A percentile compares a stretch with the other conserved stretches of the same genome.
Evolutionary conservation across 2,329 filamentous ascomycete genomes (phyloP).

Genomic region (Hypoxylon sp.): DNA sequence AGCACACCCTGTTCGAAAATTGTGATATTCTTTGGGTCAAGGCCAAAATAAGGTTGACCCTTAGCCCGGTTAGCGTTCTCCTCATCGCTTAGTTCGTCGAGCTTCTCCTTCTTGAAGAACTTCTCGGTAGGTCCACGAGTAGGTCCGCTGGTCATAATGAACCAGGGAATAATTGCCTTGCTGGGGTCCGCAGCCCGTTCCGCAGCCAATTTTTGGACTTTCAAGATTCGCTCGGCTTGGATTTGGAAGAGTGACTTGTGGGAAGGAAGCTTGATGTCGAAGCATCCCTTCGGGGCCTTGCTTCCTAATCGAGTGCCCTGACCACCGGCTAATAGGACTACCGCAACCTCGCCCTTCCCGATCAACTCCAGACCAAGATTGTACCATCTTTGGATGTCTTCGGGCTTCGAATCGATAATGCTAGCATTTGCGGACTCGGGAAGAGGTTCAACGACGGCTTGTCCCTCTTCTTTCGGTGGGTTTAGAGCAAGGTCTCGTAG

Average conservation of each 20-base stretch:
- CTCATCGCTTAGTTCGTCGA: conserved; percentile 60
- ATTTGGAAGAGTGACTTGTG: conserved; percentile 97
- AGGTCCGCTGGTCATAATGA: conserved; percentile 98
- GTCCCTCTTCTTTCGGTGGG: conserved; percentile 75
- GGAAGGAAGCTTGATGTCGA: conserved; percentile 93
- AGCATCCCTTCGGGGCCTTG: conserved; percentile 97
- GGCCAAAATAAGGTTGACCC: conserved; percentile 79
- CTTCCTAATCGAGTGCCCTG: conserved; percentile 96
- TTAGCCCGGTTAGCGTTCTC: conserved; percentile 71
- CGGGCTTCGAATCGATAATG: conserved; percentile 87
- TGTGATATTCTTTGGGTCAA: conserved; percentile 86
- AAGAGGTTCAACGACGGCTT: conserved; percentile 81
- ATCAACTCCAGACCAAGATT: conserved; percentile 85
- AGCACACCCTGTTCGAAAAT: conserved; percentile 98
- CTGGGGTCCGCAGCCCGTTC: conserved; percentile 73
- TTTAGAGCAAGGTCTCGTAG: conserved; percentile 87
- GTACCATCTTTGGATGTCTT: conserved; percentile 89
- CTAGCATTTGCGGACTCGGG: conserved; percentile 89
- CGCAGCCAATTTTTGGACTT: conserved; percentile 84
- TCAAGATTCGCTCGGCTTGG: conserved; percentile 93
- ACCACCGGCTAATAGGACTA: conserved; percentile 97
- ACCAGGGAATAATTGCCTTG: conserved; percentile 87
- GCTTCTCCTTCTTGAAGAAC: conserved; percentile 74
- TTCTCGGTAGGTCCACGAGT: conserved; percentile 92
- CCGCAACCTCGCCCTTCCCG: conserved; percentile 80